These are phyloP conservation scores for Gynostemma pentaphyllum DNA, from an alignment of 306 rosid genomes.

Conservation along the genomic window DNA sequence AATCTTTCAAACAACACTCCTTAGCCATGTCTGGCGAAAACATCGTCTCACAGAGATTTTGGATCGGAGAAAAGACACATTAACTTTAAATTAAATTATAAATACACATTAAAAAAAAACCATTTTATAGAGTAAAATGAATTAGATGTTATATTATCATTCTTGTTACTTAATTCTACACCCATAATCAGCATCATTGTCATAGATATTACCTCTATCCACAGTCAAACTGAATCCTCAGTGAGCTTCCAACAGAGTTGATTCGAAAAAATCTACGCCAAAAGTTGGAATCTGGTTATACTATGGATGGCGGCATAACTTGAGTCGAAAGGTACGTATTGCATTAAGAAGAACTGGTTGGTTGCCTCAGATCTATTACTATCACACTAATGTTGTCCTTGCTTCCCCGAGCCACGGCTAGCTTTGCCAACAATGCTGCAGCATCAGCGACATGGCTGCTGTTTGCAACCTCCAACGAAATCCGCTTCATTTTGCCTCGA, in stretches of 20 bases:
- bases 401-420: slow-evolving; percentile 76
- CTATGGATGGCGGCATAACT: slow-evolving; percentile 2
- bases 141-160: not conserved
- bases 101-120: not conserved
- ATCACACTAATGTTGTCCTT: slow-evolving; percentile 78
- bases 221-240: slow-evolving; percentile 1
- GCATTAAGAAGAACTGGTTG: slow-evolving; percentile 7
- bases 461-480: slow-evolving; percentile 8
- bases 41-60: not conserved
- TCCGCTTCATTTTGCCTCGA: slow-evolving; percentile 21
- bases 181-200: not conserved
- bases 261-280: slow-evolving; percentile 3
- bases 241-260: not conserved
- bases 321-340: not conserved
- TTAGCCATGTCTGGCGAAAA: not conserved
- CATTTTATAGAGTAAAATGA: not conserved
- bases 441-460: slow-evolving; percentile 42
- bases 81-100: not conserved
- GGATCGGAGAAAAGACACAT: not conserved
- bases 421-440: slow-evolving; percentile 46
- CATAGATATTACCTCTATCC: slow-evolving; percentile 2
- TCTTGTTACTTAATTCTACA: not conserved
- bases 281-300: not conserved
- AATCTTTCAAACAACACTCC: not conserved
- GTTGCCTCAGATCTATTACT: slow-evolving; percentile 49